Evolutionary conservation across 352 stramenopile species (phyloP).

Genomic region (Pythium rhizo-oryzae): DNA sequence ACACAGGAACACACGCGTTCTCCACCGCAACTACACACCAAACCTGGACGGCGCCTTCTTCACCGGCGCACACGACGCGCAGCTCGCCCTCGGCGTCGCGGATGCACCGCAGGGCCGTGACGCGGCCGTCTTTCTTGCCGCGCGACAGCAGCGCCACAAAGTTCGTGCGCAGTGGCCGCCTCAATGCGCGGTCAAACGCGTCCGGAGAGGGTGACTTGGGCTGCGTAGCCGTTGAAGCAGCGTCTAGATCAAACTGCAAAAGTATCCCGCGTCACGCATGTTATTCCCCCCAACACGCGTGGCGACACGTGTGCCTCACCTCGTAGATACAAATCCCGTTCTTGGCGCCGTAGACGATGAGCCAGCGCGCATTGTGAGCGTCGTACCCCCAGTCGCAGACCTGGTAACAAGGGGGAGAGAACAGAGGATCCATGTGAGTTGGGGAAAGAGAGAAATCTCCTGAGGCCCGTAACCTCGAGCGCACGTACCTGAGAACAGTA

Average conservation of each 20-base stretch:
- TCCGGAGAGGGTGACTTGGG: neutral
- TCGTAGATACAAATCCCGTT: slow-evolving; percentile 64
- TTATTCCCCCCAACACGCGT: no score
- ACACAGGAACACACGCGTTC: neutral
- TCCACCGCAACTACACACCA: slow-evolving; percentile 39
- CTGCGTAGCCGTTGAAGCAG: neutral
- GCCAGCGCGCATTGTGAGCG: slow-evolving; percentile 31
- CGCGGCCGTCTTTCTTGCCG: slow-evolving; percentile 59
- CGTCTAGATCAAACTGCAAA: slow-evolving; percentile 12
- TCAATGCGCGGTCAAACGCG: slow-evolving; percentile 25
- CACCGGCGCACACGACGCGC: slow-evolving; percentile 54
- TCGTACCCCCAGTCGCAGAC: slow-evolving; percentile 67
- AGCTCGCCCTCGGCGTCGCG: slow-evolving; percentile 35
- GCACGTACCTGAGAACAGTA: slow-evolving; percentile 69
- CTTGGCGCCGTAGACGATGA: slow-evolving; percentile 67
- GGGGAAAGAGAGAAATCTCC: neutral
- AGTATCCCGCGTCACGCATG: no score
- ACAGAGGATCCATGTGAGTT: no score
- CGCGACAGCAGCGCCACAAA: slow-evolving; percentile 60
- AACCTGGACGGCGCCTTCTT: slow-evolving; percentile 76
- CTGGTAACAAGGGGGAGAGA: slow-evolving; percentile 28
- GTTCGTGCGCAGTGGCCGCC: slow-evolving; percentile 1
- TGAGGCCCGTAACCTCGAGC: no score
- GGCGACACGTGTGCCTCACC: slow-evolving; percentile 36
- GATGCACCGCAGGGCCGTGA: slow-evolving; percentile 60